Evolutionary conservation across 2,329 filamentous ascomycete species (phyloP), one percentile per base, ranked within the genome.

Genomic region (Sarocladiaceae sp.): DNA sequence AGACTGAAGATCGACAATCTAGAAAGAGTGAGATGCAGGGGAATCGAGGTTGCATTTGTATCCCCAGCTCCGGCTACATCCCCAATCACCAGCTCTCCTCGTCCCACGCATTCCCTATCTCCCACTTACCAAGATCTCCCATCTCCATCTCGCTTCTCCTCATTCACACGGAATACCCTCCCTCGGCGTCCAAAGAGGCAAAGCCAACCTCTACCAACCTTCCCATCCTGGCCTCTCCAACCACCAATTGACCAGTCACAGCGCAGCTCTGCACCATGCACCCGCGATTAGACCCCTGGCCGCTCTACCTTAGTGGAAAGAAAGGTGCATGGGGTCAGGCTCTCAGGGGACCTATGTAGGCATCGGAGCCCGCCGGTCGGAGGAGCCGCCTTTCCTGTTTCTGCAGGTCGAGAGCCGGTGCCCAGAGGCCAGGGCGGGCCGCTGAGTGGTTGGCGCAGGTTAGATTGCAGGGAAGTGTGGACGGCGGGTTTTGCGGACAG

Each of bases 301-400:
- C 51, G 35, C 37, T 17, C 26, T 52, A 23, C n/a, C 6, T 18
- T 7, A 20, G 7, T n/a, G 23, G 29, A 7, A 22, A 22, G 18
- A 25, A 22, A 23, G 18, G 25, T 7, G 40, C 8, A 33, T 33
- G 29, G 29, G 29, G 15, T 8, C 10, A 8, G 15, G 29, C n/a
- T n/a, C n/a, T n/a, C 33, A 42, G 18, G 37, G 37, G 33, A 17
- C 33, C 53, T 5, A 25, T 18, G 18, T 25, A 2, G 28, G n/a
- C 18, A 17, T 36, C 33, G 37, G 37, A 42, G 37, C 4, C 23
- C 17, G 37, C 37, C 37, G 37, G 37, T 20, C 17, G 35, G 37
- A 25, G 37, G 31, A 22, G 26, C 23, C 55, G 55, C 60, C 50
- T 59, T 61, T 54, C 60, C 60, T 51, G 46, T 58, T 62, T 62